Conservation (phyloP, 2,329 filamentous ascomycete species). For the Trichoderma semiorbis region DNA sequence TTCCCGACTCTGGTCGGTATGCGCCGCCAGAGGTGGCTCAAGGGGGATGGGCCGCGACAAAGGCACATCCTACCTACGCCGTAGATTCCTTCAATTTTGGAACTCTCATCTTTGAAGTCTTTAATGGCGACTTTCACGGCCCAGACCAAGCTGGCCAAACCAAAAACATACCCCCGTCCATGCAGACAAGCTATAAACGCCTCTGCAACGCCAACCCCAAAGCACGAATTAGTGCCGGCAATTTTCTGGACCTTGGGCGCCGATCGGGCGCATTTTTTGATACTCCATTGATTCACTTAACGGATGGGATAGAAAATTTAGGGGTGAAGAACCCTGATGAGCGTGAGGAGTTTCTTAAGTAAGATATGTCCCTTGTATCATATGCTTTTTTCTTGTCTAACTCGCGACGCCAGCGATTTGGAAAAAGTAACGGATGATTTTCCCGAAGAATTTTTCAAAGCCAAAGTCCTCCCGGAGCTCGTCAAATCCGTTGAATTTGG, state of each 20-base stretch:
- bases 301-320: constrained; percentile 87
- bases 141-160: constrained; percentile 79
- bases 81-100: constrained; percentile 88
- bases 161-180: constrained; percentile 78
- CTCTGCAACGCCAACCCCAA: constrained; percentile 88
- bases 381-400: constrained; percentile 34
- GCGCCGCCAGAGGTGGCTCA: constrained; percentile 82
- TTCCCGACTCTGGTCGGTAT: constrained; percentile 82
- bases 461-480: constrained; percentile 91
- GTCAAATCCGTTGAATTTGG: constrained; percentile 99
- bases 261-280: constrained; percentile 86
- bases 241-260: constrained; percentile 86
- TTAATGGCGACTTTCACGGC: constrained; percentile 78
- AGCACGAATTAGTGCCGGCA: constrained; percentile 73
- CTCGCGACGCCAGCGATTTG: constrained; percentile 57
- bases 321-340: constrained; percentile 84
- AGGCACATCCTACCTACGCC: constrained; percentile 74
- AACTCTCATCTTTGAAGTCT: constrained; percentile 81
- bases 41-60: constrained; percentile 87
- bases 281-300: constrained; percentile 85
- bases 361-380: constrained; percentile 20
- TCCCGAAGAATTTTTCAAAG: constrained; percentile 95
- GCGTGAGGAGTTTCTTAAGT: constrained; percentile 78
- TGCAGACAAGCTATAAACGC: constrained; percentile 89
- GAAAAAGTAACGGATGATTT: constrained; percentile 89